Base-by-base conservation (phyloP, 371 early-diverging fungal species). In the Mortierella sp. region DNA sequence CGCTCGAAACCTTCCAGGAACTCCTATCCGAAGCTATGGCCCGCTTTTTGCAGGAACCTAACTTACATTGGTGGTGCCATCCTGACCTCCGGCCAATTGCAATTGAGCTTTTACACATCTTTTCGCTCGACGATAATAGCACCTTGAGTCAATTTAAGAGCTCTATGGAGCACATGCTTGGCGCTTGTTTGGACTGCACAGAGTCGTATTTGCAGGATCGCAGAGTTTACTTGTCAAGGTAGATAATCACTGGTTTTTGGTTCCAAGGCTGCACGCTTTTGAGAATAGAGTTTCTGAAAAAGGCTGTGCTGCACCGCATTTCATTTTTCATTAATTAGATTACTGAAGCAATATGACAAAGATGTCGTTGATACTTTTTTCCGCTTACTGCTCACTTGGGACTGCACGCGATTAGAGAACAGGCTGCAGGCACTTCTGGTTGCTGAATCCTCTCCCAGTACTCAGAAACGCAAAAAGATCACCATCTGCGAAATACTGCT, bases 51-150 rank as follows among this genome's bases (percentile, higher is more conserved):
- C 57, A 69, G 53, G 32, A 75, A 13, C 76, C 72, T 4, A n/a
- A 43, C 19, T 58, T 81, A 1, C 81, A 81, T 32, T 81, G 81
- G 81, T 81, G 81, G 81, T 81, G 81, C 63, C 36, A 81, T 41
- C 52, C 60, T 4, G 69, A 71, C 40, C 48, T 81, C 9, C 33
- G 69, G 38, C 72, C 69, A 7, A 50, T 71, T 3, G 28, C 75
- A 2, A 64, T 67, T 21, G 76, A 80, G 36, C 41, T 80, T 9
- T 55, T 80, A 15, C 71, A 74, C 24, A 43, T 80, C 28, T 80
- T 75, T 41, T 70, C 75, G 0, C 48, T 75, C 15, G 69, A 63
- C 45, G 72, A 70, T 41, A 70, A 80, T 53, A 53, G 7, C 3
- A 53, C 65, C 0, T 50, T 80, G 6, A 32, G 45, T 10, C 45